Evolutionary conservation across 2,329 filamentous ascomycete genomes (phyloP).

Genomic region (Cytospora piceae): DNA sequence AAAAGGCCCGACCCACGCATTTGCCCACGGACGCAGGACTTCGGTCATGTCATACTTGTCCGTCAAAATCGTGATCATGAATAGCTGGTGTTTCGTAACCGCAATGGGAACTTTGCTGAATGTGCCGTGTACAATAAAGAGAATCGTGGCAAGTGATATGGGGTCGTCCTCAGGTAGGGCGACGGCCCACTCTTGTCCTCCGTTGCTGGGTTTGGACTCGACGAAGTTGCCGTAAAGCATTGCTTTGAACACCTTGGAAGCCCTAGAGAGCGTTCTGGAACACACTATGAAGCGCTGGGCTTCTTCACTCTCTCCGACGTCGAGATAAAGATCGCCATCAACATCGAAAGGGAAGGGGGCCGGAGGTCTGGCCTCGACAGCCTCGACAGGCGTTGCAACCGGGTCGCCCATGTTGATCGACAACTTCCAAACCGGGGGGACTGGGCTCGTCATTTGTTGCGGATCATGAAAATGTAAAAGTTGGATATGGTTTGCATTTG

Average conservation of each 20-base stretch:
- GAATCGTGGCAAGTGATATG: conserved; percentile 35
- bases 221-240: not conserved
- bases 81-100: conserved; percentile 35
- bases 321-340: not conserved
- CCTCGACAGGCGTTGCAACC: not conserved
- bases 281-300: not conserved
- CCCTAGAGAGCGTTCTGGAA: not conserved
- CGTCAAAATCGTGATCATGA: conserved; percentile 36
- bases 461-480: not conserved
- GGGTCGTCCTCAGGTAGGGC: conserved; percentile 40
- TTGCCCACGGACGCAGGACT: not conserved
- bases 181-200: conserved; percentile 34
- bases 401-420: not conserved
- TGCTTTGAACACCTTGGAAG: not conserved
- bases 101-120: conserved; percentile 35
- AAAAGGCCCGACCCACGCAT: not conserved
- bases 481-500: not conserved
- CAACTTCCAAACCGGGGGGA: not conserved
- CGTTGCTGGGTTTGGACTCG: not conserved
- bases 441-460: not conserved
- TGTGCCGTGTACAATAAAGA: conserved; percentile 39
- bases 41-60: conserved; percentile 40
- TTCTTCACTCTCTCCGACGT: not conserved
- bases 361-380: not conserved
- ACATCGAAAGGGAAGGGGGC: not conserved